Evolutionary conservation across 345 rosid genomes (phyloP), one percentile per base, ranked within the genome.

Genomic region (Jatropha curcas): DNA sequence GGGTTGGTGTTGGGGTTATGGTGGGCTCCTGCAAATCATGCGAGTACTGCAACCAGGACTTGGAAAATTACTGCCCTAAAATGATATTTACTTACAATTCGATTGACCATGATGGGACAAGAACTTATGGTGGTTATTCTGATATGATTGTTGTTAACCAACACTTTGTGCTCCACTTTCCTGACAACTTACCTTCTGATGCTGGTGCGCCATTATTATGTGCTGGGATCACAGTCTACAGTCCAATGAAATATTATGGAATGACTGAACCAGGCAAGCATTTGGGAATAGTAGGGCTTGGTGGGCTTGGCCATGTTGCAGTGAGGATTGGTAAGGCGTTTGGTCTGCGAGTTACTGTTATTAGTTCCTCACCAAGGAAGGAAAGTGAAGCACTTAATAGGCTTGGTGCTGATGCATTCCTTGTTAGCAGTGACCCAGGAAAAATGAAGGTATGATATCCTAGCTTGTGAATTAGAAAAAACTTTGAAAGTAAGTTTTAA

Each of bases 281-380:
- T 83, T 75, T 93, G 75, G 98, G 98, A 68, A 85, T 93, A 0
- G 91, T 86, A 13, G 98, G 98, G 61, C 91, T 91, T 68, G 97
- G 97, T 74, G 98, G 98, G 17, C 89, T 93, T 68, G 98, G 97
- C 73, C 98, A 93, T 80, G 82, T 91, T 69, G 98, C 97, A 48
- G 92, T 93, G 46, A 93, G 88, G 82, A 79, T 93, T 46, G 97
- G 77, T 45, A 93, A 89, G 86, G 97, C 98, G 45, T 91, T 89
- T 75, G 97, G 98, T 27, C 72, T 93, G 82, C 86, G 88, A 80
- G 96, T 93, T 60, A 88, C 94, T 41, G 98, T 89, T 50, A 89
- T 93, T 70, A 93, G 98, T 76, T 52, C 84, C 66, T 89, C 96
- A 34, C 74, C 89, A 0, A 75, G 58, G 30, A 89, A 87, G 81